These are phyloP conservation scores for Phaffomyces opuntiae DNA, from an alignment of 805 yeast species.

Conservation along the genomic window DNA sequence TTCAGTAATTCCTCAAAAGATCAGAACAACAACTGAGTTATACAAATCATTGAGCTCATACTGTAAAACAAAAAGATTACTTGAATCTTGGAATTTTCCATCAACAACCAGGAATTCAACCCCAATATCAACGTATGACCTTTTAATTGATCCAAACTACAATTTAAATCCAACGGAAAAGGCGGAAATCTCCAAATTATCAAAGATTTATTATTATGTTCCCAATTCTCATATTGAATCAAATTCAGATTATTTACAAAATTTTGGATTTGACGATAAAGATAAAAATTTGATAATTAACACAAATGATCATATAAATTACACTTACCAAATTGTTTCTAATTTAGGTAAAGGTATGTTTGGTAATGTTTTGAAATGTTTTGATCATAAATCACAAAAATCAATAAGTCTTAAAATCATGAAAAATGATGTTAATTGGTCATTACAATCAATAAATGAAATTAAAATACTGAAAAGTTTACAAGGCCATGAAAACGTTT, in stretches of 20 bases:
- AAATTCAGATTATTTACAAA: conserved; percentile 7
- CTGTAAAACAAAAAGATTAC: conserved; percentile 10
- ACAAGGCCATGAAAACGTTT: conserved; percentile 9
- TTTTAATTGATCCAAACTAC: conserved; percentile 1
- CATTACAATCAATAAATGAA: conserved; percentile 72
- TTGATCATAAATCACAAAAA: conserved; percentile 54
- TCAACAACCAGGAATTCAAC: neutral
- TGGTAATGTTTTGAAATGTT: conserved; percentile 67
- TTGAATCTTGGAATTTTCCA: conserved; percentile 5
- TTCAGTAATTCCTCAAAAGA: neutral
- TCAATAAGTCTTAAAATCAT: conserved; percentile 72
- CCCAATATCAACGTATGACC: conserved; percentile 1
- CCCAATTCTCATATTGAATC: conserved; percentile 15
- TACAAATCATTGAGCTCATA: conserved; percentile 5
- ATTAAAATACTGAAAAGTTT: conserved; percentile 57
- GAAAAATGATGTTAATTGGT: conserved; percentile 65
- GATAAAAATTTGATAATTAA: conserved; percentile 52
- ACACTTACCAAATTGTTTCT: conserved; percentile 55
- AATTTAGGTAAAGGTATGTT: conserved; percentile 74
- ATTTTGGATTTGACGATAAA: conserved; percentile 63
- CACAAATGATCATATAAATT: conserved; percentile 66
- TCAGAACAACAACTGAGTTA: conserved; percentile 6
- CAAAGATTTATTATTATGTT: conserved; percentile 36
- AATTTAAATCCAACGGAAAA: conserved; percentile 39
- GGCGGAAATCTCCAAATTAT: conserved; percentile 48